Conservation (phyloP, 1,284 basidiomycete species). For the Cryptococcus depauperatus region DNA sequence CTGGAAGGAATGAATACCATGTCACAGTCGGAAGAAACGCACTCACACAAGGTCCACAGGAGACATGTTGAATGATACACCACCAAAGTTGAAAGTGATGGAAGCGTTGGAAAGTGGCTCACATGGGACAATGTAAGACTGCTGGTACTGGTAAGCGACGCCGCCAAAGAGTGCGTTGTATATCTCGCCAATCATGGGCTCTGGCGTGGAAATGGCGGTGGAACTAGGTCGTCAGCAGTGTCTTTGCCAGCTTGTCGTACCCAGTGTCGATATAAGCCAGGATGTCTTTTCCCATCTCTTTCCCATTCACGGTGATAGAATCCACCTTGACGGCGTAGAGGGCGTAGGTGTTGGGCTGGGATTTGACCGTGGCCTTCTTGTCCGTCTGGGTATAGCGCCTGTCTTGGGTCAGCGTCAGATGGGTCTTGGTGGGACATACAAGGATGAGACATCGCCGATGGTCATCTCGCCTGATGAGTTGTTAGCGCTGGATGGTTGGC, state of each 20-base stretch:
- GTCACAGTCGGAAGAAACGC: no score
- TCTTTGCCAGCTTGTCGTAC: not conserved
- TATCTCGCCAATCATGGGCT: conserved; percentile 1
- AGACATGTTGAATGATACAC: conserved; percentile 1
- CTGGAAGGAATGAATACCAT: not conserved
- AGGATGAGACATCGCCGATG: conserved; percentile 4
- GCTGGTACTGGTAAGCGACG: not conserved
- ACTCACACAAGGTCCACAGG: conserved; percentile 7
- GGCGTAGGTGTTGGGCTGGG: not conserved
- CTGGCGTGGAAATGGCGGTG: conserved; percentile 5
- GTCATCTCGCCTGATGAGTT: conserved; percentile 10
- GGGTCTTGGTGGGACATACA: conserved; percentile 1
- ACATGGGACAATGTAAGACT: conserved; percentile 2
- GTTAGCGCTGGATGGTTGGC: not conserved
- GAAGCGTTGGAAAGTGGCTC: not conserved
- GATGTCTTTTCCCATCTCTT: not conserved
- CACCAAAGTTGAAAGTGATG: conserved; percentile 6
- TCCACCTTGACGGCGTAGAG: conserved; percentile 8
- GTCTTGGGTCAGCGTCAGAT: not conserved
- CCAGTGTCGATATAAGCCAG: conserved; percentile 9
- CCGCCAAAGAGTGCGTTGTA: not conserved
- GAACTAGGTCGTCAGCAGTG: conserved; percentile 1
- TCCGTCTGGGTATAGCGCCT: conserved; percentile 7
- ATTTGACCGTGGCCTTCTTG: conserved; percentile 8
- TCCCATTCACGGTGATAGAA: conserved; percentile 2